Conservation (phyloP, 306 rosid species). For the Vigna radiata region DNA sequence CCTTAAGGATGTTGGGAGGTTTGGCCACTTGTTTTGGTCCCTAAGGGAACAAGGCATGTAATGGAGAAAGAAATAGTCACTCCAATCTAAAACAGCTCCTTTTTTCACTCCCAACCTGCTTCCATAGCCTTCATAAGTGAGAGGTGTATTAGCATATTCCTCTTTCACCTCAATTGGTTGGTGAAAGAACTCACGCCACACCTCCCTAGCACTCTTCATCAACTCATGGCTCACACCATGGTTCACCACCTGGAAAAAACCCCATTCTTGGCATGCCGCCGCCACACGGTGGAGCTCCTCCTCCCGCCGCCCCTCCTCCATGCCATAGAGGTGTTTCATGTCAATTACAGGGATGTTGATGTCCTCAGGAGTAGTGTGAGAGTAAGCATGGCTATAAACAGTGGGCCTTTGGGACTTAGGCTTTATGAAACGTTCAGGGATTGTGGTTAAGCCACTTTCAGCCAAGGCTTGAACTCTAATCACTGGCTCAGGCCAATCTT, state of each 20-base stretch:
- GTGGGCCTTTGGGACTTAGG: slow-evolving; percentile 59
- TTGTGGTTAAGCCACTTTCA: slow-evolving; percentile 65
- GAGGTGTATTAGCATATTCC: slow-evolving; percentile 64
- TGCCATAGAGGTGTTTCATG: slow-evolving; percentile 43
- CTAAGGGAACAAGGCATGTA: slow-evolving; percentile 62
- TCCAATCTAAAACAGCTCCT: slow-evolving; percentile 89
- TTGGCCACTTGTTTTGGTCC: slow-evolving; percentile 71
- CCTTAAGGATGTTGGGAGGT: slow-evolving; percentile 70
- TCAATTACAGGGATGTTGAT: slow-evolving; percentile 66
- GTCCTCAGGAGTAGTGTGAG: not conserved
- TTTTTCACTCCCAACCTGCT: slow-evolving; percentile 79
- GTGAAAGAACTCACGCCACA: slow-evolving; percentile 72
- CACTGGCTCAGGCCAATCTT: slow-evolving; percentile 82
- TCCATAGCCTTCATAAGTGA: slow-evolving; percentile 84
- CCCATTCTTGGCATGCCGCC: slow-evolving; percentile 72
- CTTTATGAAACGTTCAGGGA: slow-evolving; percentile 69
- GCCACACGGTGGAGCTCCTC: slow-evolving; percentile 40
- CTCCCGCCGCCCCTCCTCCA: not conserved
- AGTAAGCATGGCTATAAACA: too few relatives aligned
- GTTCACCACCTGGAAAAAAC: slow-evolving; percentile 78
- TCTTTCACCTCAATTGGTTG: slow-evolving; percentile 69
- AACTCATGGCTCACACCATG: slow-evolving; percentile 73
- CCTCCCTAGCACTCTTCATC: slow-evolving; percentile 59
- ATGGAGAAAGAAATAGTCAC: slow-evolving; percentile 83
- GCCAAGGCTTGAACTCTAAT: slow-evolving; percentile 76